phyloP scores from a whole-genome alignment of 129 eudicot genomes.

The Calendula officinalis region DNA sequence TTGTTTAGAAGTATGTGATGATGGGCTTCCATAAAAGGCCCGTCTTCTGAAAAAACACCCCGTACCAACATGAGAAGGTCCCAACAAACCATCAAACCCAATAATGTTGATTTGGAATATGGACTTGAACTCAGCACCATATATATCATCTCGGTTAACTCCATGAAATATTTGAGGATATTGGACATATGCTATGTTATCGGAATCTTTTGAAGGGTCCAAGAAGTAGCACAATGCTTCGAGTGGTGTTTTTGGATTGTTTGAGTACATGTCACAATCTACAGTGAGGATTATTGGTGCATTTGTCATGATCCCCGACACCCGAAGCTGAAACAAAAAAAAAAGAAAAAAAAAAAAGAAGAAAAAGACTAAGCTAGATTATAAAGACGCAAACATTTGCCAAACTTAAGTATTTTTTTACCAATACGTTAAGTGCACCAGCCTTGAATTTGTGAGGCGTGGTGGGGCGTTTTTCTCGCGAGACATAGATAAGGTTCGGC shows the following conservation, averaged over 20 bases:
- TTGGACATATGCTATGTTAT: slow-evolving; percentile 55
- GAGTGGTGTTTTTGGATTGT: slow-evolving; percentile 54
- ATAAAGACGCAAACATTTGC: too few relatives aligned
- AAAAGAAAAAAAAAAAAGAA: neutral
- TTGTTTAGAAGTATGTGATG: slow-evolving; percentile 29
- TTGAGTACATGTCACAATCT: slow-evolving; percentile 76
- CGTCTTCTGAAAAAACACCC: slow-evolving; percentile 61
- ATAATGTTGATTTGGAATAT: slow-evolving; percentile 38
- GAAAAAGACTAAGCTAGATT: neutral
- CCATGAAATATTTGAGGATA: slow-evolving; percentile 68
- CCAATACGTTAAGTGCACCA: slow-evolving; percentile 56
- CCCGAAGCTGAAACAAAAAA: slow-evolving; percentile 49
- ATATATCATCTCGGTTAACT: slow-evolving; percentile 51
- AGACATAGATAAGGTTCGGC: slow-evolving; percentile 51
- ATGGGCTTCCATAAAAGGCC: slow-evolving; percentile 57
- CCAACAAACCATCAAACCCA: slow-evolving; percentile 58
- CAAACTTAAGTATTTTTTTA: slow-evolving; percentile 3
- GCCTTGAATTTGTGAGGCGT: slow-evolving; percentile 47
- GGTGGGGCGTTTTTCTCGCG: slow-evolving; percentile 40
- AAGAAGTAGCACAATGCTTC: slow-evolving; percentile 49
- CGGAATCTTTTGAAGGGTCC: slow-evolving; percentile 33
- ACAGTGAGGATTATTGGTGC: slow-evolving; percentile 56
- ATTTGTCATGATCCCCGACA: slow-evolving; percentile 61
- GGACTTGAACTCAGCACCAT: slow-evolving; percentile 45
- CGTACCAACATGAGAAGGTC: slow-evolving; percentile 57